Evolutionary conservation across 768 basidiomycete species (phyloP).

Genomic region (Mycena alexandri): DNA sequence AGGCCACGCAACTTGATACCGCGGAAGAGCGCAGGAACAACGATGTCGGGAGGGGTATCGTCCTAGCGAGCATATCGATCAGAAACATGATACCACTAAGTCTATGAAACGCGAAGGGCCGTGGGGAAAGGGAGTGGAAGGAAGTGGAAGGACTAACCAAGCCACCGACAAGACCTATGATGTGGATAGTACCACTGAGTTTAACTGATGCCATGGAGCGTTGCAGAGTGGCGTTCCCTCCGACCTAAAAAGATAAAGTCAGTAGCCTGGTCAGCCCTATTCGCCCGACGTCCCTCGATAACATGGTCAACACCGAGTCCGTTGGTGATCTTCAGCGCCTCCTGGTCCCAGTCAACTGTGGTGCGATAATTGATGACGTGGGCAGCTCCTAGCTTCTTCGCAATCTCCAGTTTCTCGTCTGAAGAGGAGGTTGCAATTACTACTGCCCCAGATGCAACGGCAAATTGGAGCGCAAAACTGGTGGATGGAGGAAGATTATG

Average conservation of each 20-base stretch:
- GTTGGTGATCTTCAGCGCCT: conserved; percentile 52
- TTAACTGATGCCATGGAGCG: conserved; percentile 45
- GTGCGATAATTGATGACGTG: conserved; percentile 66
- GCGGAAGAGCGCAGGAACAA: conserved; percentile 45
- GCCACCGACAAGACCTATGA: conserved; percentile 51
- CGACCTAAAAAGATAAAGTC: conserved; percentile 49
- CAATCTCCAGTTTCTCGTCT: conserved; percentile 59
- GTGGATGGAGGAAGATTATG: conserved; percentile 32
- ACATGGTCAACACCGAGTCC: conserved; percentile 41
- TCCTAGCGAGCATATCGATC: neutral
- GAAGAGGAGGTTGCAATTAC: conserved; percentile 67
- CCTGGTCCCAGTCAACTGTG: conserved; percentile 62
- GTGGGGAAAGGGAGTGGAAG: no score
- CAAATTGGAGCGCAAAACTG: conserved; percentile 62
- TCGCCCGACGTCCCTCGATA: conserved; percentile 40
- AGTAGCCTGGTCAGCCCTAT: conserved; percentile 39
- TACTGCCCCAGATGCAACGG: conserved; percentile 61
- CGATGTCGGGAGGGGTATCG: conserved; percentile 44
- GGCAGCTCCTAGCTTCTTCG: conserved; percentile 55
- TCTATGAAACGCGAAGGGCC: no score
- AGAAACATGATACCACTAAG: neutral
- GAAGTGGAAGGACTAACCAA: conserved; percentile 38
- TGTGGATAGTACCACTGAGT: conserved; percentile 48
- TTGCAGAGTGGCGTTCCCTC: conserved; percentile 54
- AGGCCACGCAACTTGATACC: conserved; percentile 57